Evolutionary conservation across 2,329 filamentous ascomycete genomes (phyloP).

Genomic region (Scorias spongiosa): DNA sequence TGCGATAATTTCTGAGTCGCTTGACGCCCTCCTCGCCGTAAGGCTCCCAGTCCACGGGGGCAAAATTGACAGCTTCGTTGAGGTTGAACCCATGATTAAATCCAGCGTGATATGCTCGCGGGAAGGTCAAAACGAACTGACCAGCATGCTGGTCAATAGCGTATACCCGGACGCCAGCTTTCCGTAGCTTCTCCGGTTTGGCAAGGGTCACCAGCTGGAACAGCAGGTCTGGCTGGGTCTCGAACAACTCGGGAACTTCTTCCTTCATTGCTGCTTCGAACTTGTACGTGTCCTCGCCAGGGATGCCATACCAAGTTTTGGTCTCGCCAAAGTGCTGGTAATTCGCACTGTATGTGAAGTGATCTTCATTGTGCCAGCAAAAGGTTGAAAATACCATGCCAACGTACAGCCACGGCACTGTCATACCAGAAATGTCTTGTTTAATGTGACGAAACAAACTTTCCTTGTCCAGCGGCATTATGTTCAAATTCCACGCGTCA

Average conservation of each 20-base stretch:
- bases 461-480: slow-evolving; percentile 76
- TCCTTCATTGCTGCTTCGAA: slow-evolving; percentile 93
- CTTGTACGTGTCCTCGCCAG: slow-evolving; percentile 80
- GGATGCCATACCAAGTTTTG: slow-evolving; percentile 98
- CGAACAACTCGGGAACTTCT: slow-evolving; percentile 89
- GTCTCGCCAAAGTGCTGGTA: slow-evolving; percentile 97
- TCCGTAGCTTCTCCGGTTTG: slow-evolving; percentile 81
- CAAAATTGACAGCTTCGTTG: slow-evolving; percentile 97
- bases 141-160: slow-evolving; percentile 92
- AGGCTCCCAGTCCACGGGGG: slow-evolving; percentile 87
- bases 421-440: slow-evolving; percentile 97
- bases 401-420: slow-evolving; percentile 96
- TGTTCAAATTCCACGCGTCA: slow-evolving; percentile 91
- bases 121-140: slow-evolving; percentile 92
- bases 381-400: slow-evolving; percentile 99
- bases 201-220: slow-evolving; percentile 96
- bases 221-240: slow-evolving; percentile 87
- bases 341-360: slow-evolving; percentile 94
- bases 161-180: slow-evolving; percentile 83
- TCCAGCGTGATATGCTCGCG: slow-evolving; percentile 90
- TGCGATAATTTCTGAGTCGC: slow-evolving; percentile 69
- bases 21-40: slow-evolving; percentile 77
- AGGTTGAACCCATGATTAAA: slow-evolving; percentile 99
- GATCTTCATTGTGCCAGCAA: slow-evolving; percentile 98
- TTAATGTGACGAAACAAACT: slow-evolving; percentile 96